A percentile compares a stretch with the other conserved stretches of the same genome.
Evolutionary conservation across 1,139 yeast species (phyloP).

Genomic region (Tardiomyces digboiensis): DNA sequence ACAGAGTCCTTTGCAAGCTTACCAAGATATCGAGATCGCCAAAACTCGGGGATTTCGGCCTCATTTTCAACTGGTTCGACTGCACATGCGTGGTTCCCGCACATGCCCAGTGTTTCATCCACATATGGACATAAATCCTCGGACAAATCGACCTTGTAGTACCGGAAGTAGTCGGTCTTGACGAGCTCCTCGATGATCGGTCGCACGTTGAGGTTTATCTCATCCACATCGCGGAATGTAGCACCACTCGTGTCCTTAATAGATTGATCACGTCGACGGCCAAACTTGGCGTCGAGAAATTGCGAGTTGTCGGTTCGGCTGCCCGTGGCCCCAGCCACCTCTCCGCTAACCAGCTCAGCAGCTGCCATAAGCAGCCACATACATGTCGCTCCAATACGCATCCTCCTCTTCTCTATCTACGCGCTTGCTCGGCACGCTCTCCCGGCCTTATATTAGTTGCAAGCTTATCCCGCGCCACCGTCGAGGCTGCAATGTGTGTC

Average conservation of each 20-base stretch:
- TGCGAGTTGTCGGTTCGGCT: not conserved
- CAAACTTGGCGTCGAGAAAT: not conserved
- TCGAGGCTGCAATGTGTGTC: no score
- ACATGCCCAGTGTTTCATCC: constrained; percentile 70
- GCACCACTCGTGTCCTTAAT: constrained; percentile 37
- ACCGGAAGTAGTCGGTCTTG: constrained; percentile 45
- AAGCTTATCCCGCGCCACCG: no score
- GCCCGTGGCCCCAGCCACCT: no score
- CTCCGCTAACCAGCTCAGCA: no score
- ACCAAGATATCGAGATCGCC: constrained; percentile 72
- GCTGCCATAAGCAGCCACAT: no score
- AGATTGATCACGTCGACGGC: not conserved
- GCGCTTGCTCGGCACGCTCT: no score
- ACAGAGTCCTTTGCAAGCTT: constrained; percentile 39
- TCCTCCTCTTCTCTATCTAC: no score
- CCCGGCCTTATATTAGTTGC: no score
- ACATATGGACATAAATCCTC: constrained; percentile 79
- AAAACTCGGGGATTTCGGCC: constrained; percentile 52
- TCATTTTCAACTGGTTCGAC: constrained; percentile 62
- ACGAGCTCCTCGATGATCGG: constrained; percentile 50
- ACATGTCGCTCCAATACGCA: no score
- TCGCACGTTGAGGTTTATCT: constrained; percentile 38
- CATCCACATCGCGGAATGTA: constrained; percentile 45
- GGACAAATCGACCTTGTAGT: constrained; percentile 78
- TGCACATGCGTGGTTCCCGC: constrained; percentile 92